Conservation (phyloP, 768 basidiomycete species). For the Gyrodon lividus region DNA sequence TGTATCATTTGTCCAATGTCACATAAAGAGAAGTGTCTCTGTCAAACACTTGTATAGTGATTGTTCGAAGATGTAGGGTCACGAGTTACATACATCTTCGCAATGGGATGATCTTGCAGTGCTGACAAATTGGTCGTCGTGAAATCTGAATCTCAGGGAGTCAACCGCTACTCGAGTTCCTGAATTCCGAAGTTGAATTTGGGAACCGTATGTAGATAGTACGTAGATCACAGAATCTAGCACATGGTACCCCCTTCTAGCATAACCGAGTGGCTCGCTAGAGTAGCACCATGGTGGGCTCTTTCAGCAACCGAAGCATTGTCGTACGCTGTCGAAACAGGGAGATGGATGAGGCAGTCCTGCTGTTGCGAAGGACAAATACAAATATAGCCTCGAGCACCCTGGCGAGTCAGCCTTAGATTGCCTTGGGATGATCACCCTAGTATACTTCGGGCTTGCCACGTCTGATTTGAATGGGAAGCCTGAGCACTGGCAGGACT, state of each 20-base stretch:
- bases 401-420: not conserved
- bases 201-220: no score
- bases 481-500: not conserved
- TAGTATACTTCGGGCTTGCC: not conserved
- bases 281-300: not conserved
- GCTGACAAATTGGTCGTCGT: not conserved
- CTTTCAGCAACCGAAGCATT: not conserved
- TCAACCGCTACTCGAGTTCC: no score
- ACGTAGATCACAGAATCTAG: not conserved
- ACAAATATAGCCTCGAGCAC: no score
- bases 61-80: constrained; percentile 3
- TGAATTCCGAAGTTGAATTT: no score
- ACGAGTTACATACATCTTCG: not conserved
- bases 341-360: not conserved
- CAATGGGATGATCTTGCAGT: constrained; percentile 4
- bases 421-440: no score
- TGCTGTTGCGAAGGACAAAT: not conserved
- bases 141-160: no score
- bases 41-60: not conserved
- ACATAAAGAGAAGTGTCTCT: not conserved
- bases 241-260: not conserved
- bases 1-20: constrained; percentile 12
- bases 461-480: not conserved
- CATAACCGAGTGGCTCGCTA: not conserved
- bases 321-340: not conserved